phyloP scores from a whole-genome alignment of 2,329 filamentous ascomycete species.

The Microthyrium microscopicum region DNA sequence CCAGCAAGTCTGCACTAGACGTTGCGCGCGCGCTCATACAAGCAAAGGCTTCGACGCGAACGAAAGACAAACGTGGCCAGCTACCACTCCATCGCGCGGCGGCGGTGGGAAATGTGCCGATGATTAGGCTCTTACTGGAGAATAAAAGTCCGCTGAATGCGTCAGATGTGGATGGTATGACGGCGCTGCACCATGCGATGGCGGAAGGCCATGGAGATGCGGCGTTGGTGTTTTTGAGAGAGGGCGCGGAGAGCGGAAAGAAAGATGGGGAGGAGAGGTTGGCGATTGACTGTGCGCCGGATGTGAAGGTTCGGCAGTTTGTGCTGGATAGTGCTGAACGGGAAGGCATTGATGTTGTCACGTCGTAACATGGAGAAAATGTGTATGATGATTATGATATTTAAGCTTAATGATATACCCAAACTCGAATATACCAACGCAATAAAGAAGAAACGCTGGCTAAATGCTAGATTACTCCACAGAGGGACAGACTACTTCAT shows the following conservation, averaged over 20 bases:
- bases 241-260: constrained; percentile 68
- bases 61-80: constrained; percentile 77
- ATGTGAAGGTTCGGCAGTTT: constrained; percentile 49
- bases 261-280: constrained; percentile 53
- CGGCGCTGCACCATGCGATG: constrained; percentile 62
- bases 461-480: too few relatives aligned
- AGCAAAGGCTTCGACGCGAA: constrained; percentile 58
- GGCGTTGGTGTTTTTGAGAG: constrained; percentile 65
- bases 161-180: constrained; percentile 67
- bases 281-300: constrained; percentile 70
- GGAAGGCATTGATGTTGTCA: constrained; percentile 65
- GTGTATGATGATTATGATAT: too few relatives aligned
- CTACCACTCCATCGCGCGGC: constrained; percentile 83
- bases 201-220: constrained; percentile 65
- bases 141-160: constrained; percentile 69
- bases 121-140: constrained; percentile 64
- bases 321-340: constrained; percentile 46
- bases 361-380: too few relatives aligned
- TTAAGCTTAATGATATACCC: too few relatives aligned
- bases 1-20: constrained; percentile 78
- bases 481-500: constrained; percentile 35
- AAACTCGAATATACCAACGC: too few relatives aligned
- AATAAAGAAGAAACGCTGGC: too few relatives aligned
- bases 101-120: constrained; percentile 74
- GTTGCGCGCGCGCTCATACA: constrained; percentile 61